Evolutionary conservation across 148 eudicot species (phyloP), one percentile per base, ranked within the genome.

Genomic region (Silene uniflora): DNA sequence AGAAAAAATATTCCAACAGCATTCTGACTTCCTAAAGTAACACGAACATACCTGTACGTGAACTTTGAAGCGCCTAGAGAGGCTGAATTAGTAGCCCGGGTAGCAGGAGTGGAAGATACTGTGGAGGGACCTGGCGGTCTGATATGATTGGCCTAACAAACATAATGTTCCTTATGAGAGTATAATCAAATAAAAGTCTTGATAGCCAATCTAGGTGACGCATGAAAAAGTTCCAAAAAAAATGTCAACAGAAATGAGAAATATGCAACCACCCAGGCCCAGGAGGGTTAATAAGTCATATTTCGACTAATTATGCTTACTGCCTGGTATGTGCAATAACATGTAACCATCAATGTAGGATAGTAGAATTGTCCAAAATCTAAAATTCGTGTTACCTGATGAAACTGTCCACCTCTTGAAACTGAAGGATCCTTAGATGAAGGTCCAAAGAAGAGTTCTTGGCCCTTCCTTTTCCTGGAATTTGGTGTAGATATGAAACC

Each of bases 401-500:
- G 97, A 69, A 79, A 78, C 35, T 84, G 88, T 52, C 83, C 84
- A 60, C 77, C 83, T 84, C 88, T 88, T 49, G 86, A 84, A 84
- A 73, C 67, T 55, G 84, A 79, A 67, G 87, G 75, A 83, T 92
- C 98, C 77, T 92, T 96, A 17, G 76, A 84, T 63, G 88, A 55
- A 55, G 88, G 67, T 29, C 86, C 90, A 78, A 84, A 87, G 72
- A 80, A 84, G 58, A 92, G 81, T 21, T 91, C 98, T 77, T 86
- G 99, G 42, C 86, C 86, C 87, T 89, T 92, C 75, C 93, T 85
- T 87, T 88, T 96, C 84, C 85, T 92, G 65, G 84, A 81, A 52
- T 85, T 70, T 3, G 99, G 94, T 19, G 97, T 89, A 81, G 94
- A 83, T 65, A 87, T 90, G 81, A 84, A 96, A 71, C 99, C 99